Percentiles rank a stretch among this genome's conserved stretches.
phyloP scores from a whole-genome alignment of 352 stramenopile species.

The Globisporangium paroecandrum region DNA sequence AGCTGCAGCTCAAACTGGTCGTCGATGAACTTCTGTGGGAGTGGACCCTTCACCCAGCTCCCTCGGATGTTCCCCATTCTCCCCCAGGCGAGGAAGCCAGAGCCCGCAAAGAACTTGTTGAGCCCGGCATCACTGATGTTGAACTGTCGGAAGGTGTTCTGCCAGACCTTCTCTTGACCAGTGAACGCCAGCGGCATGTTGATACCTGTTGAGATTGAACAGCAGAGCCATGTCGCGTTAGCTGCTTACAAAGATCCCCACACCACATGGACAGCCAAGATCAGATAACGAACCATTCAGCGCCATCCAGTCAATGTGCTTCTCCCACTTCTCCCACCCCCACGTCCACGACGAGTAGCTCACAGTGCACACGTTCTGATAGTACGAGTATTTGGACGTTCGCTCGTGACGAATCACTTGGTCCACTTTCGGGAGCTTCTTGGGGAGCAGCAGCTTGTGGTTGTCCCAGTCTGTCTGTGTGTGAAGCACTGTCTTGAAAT shows the following conservation, averaged over 20 bases:
- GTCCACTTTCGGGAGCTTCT: conserved; percentile 42
- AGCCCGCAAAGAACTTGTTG: conserved; percentile 87
- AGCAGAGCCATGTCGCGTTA: neutral
- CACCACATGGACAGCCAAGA: neutral
- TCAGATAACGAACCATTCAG: conserved; percentile 58
- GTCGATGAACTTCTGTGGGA: conserved; percentile 84
- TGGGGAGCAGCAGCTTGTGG: conserved; percentile 59
- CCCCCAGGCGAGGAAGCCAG: conserved; percentile 88
- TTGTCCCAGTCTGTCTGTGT: conserved; percentile 84
- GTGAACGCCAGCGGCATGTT: conserved; percentile 90
- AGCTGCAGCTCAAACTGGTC: conserved; percentile 73
- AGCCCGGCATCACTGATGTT: conserved; percentile 74
- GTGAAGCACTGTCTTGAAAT: conserved; percentile 65
- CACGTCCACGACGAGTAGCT: conserved; percentile 90
- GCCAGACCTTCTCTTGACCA: conserved; percentile 88
- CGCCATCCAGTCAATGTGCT: conserved; percentile 92
- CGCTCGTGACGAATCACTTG: conserved; percentile 43
- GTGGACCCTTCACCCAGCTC: conserved; percentile 77
- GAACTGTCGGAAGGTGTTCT: conserved; percentile 83
- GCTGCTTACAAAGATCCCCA: neutral
- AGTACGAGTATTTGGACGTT: conserved; percentile 82
- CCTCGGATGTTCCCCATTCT: conserved; percentile 88
- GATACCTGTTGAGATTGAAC: conserved; percentile 42
- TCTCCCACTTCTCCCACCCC: conserved; percentile 86
- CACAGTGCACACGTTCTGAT: conserved; percentile 91